These are phyloP conservation scores for Rhodotorula sphaerocarpa DNA, from an alignment of 768 basidiomycete genomes.

Conservation along the genomic window DNA sequence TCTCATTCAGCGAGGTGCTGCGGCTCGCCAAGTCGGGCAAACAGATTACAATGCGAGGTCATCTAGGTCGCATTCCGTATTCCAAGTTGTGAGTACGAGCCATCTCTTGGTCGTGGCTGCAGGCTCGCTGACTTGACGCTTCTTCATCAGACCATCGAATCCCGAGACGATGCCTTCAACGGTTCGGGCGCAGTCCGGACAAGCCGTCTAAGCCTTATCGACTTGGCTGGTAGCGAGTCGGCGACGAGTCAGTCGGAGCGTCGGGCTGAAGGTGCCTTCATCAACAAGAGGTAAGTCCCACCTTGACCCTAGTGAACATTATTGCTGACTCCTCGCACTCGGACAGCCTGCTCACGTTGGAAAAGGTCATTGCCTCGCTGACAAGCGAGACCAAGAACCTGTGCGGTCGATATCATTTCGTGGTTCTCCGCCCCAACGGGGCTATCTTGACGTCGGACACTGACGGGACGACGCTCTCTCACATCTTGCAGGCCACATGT, in stretches of 20 bases:
- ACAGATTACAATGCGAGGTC: slow-evolving; percentile 98
- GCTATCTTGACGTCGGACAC: too few relatives aligned
- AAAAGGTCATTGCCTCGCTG: slow-evolving; percentile 81
- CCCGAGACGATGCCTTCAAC: slow-evolving; percentile 25
- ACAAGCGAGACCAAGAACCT: slow-evolving; percentile 65
- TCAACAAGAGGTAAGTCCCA: slow-evolving; percentile 56
- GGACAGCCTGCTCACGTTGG: slow-evolving; percentile 64
- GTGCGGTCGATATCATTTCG: too few relatives aligned
- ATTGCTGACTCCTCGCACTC: not conserved
- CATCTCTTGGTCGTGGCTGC: too few relatives aligned
- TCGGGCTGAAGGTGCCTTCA: slow-evolving; percentile 89
- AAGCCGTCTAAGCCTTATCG: slow-evolving; percentile 65
- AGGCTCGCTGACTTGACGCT: too few relatives aligned
- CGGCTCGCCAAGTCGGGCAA: slow-evolving; percentile 77
- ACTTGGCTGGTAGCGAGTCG: slow-evolving; percentile 93
- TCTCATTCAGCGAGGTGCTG: slow-evolving; percentile 75
- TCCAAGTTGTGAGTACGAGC: slow-evolving; percentile 59
- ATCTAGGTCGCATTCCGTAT: slow-evolving; percentile 87
- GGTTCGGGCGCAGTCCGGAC: slow-evolving; percentile 29
- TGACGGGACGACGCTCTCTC: slow-evolving; percentile 33
- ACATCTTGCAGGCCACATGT: slow-evolving; percentile 64
- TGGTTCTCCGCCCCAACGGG: too few relatives aligned
- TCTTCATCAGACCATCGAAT: slow-evolving; percentile 36
- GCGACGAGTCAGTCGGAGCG: slow-evolving; percentile 92
- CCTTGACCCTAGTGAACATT: not conserved